phyloP scores from a whole-genome alignment of 768 basidiomycete genomes.

The Daedalea quercina region DNA sequence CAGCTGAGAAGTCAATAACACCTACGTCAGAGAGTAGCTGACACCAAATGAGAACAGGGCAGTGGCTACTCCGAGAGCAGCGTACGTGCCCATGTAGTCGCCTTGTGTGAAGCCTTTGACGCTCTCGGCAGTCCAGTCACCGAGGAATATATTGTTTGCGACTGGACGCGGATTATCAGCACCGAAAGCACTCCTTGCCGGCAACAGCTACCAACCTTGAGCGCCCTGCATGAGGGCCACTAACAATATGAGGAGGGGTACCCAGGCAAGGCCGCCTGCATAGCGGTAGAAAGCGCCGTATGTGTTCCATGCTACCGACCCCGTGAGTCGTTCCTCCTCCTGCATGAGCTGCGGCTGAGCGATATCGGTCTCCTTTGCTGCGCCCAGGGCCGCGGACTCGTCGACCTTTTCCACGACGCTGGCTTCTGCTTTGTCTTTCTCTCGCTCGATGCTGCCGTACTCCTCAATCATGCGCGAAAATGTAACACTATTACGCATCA shows the following conservation, averaged over 20 bases:
- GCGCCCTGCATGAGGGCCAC: constrained; percentile 43
- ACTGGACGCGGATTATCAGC: constrained; percentile 26
- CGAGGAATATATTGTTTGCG: constrained; percentile 60
- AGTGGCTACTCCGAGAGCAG: constrained; percentile 38
- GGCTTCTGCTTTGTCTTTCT: constrained; percentile 33
- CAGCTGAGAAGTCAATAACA: constrained; percentile 33
- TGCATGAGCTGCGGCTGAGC: constrained; percentile 24
- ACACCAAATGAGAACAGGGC: constrained; percentile 46
- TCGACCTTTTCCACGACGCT: not conserved
- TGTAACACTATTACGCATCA: constrained; percentile 23
- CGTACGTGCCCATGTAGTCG: constrained; percentile 60
- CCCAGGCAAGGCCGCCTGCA: constrained; percentile 30
- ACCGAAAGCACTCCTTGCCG: not conserved
- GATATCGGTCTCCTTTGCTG: not conserved
- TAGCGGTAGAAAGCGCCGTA: constrained; percentile 30
- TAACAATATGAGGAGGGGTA: constrained; percentile 36
- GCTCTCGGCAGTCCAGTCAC: constrained; percentile 61
- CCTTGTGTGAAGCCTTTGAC: constrained; percentile 50
- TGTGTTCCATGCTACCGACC: constrained; percentile 27
- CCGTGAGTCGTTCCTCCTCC: constrained; percentile 36
- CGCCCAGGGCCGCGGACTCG: not conserved
- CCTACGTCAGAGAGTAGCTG: constrained; percentile 45
- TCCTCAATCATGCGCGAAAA: constrained; percentile 33
- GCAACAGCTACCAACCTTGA: constrained; percentile 30
- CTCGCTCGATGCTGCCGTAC: constrained; percentile 33